Evolutionary conservation across 768 basidiomycete species (phyloP).

Genomic region (Suillus tomentosus): DNA sequence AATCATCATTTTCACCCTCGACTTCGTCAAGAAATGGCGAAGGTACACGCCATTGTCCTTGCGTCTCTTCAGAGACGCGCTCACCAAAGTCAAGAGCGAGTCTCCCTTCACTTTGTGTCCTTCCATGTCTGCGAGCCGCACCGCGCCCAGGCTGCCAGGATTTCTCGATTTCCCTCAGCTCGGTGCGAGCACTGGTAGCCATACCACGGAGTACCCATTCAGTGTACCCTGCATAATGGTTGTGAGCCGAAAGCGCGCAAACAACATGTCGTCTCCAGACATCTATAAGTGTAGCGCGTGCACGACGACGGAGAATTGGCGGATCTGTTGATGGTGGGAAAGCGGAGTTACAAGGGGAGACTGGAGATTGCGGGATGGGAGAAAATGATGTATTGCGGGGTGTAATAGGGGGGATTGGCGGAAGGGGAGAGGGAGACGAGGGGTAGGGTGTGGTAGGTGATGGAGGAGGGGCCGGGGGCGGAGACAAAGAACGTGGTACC

Average conservation of each 20-base stretch:
- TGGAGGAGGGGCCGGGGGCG: constrained; percentile 21
- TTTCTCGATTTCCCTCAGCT: constrained; percentile 21
- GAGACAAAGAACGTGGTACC: constrained; percentile 35
- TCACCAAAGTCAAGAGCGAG: constrained; percentile 40
- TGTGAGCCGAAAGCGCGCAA: constrained; percentile 45
- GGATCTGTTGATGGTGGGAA: constrained; percentile 25
- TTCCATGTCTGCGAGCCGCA: constrained; percentile 47
- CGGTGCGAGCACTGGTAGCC: constrained; percentile 20
- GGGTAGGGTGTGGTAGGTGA: constrained; percentile 20
- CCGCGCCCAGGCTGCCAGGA: constrained; percentile 15
- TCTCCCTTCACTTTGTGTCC: constrained; percentile 45
- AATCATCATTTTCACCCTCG: constrained; percentile 22
- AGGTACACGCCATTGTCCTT: constrained; percentile 28
- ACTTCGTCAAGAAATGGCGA: constrained; percentile 21
- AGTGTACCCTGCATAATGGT: constrained; percentile 35
- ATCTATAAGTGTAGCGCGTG: constrained; percentile 69
- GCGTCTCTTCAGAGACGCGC: constrained; percentile 26
- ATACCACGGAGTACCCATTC: constrained; percentile 36
- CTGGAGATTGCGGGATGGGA: constrained; percentile 22
- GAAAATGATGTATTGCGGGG: constrained; percentile 27
- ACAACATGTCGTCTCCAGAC: constrained; percentile 63
- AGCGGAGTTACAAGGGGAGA: constrained; percentile 21
- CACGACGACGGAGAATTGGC: constrained; percentile 55
- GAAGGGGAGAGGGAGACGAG: constrained; percentile 33
- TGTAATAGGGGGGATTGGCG: constrained; percentile 30